Percentiles rank a stretch among this genome's conserved stretches.
Evolutionary conservation across 495 filamentous ascomycete species (phyloP).

Genomic region (Aspergillus homomorphus): DNA sequence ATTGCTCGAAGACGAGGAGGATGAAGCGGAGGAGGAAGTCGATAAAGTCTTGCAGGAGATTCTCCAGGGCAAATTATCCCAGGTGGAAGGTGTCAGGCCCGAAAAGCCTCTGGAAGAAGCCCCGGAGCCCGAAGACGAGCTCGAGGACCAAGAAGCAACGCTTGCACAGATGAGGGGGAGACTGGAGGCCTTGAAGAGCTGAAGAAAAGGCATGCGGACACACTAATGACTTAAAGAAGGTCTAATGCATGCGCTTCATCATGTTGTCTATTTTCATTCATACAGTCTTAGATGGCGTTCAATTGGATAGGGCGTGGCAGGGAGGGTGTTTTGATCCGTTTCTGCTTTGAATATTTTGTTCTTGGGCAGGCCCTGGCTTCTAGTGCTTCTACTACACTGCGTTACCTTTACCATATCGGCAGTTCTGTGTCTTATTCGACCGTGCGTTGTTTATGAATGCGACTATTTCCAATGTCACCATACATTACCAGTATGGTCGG

Average conservation of each 20-base stretch:
- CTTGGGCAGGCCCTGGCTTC: neutral
- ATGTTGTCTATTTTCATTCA: neutral
- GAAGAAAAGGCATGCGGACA: slow-evolving; percentile 14
- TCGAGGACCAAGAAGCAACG: slow-evolving; percentile 81
- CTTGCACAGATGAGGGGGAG: slow-evolving; percentile 91
- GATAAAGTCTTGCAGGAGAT: slow-evolving; percentile 92
- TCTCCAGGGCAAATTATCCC: slow-evolving; percentile 73
- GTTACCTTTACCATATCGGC: neutral
- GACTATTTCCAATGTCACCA: neutral
- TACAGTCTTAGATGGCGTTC: neutral
- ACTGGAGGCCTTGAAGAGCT: slow-evolving; percentile 90
- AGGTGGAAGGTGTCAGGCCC: slow-evolving; percentile 54
- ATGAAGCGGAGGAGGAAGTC: slow-evolving; percentile 87
- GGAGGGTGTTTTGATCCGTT: neutral
- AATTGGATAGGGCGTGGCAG: neutral
- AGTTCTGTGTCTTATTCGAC: neutral
- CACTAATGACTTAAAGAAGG: neutral
- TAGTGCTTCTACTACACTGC: neutral
- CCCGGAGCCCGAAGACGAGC: slow-evolving; percentile 60
- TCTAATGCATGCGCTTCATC: neutral
- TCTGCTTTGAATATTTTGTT: neutral
- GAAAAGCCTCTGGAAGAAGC: slow-evolving; percentile 57
- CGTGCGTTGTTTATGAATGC: neutral
- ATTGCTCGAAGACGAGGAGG: slow-evolving; percentile 72
- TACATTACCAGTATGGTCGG: neutral